Percentiles rank a stretch among this genome's conserved stretches.
Evolutionary conservation across 148 eudicot genomes (phyloP).

Genomic region (Vaccinium macrocarpon): DNA sequence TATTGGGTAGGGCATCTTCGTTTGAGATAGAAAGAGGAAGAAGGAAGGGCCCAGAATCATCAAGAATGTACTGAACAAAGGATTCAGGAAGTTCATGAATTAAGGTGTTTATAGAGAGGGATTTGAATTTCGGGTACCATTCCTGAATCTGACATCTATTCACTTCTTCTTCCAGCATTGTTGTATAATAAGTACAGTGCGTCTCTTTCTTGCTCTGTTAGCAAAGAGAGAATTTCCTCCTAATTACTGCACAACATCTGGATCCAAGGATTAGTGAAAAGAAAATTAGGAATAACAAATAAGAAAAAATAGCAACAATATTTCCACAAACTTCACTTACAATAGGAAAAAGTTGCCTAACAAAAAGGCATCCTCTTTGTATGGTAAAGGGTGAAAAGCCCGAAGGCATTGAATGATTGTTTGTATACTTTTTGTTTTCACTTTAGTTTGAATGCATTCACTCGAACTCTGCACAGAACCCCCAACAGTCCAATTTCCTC

Average conservation of each 20-base stretch:
- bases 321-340: background rate
- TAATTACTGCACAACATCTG: constrained; percentile 1
- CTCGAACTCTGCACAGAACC: background rate
- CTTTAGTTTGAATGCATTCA: background rate
- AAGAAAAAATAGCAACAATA: background rate
- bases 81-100: constrained; percentile 79
- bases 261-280: background rate
- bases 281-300: background rate
- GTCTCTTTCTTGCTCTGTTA: constrained; percentile 5
- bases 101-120: constrained; percentile 56
- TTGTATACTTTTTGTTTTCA: background rate
- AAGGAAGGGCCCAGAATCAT: constrained; percentile 74
- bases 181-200: background rate
- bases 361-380: background rate
- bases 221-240: background rate
- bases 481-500: background rate
- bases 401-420: background rate
- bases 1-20: constrained; percentile 79
- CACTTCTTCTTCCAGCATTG: constrained; percentile 75
- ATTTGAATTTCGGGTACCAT: constrained; percentile 83
- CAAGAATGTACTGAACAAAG: constrained; percentile 65
- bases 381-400: background rate
- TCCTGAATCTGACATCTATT: constrained; percentile 82
- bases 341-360: background rate
- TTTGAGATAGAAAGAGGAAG: constrained; percentile 67